Conservation (phyloP, 2,329 filamentous ascomycete species). For the Tolypocladium guangdongense region DNA sequence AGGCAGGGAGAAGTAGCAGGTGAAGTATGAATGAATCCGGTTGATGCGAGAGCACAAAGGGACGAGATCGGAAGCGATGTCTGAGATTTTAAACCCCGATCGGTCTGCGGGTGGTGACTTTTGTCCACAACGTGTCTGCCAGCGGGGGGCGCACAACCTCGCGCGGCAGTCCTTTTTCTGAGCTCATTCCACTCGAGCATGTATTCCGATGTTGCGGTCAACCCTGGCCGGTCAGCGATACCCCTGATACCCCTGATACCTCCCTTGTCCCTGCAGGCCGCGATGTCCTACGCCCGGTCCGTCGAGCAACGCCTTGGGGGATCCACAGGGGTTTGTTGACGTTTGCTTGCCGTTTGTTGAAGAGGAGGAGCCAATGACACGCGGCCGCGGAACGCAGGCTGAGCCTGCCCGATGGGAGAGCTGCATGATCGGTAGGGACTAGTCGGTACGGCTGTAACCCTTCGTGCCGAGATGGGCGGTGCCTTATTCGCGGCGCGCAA, state of each 20-base stretch:
- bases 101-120: slow-evolving; percentile 1
- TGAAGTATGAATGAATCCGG: background rate
- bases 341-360: background rate
- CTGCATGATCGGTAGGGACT: background rate
- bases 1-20: background rate
- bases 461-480: background rate
- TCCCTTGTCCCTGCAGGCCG: background rate
- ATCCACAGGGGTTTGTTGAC: background rate
- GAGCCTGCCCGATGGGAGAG: background rate
- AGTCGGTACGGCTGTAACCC: background rate
- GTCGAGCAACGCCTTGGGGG: background rate
- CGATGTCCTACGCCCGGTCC: background rate
- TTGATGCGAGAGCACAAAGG: slow-evolving; percentile 1
- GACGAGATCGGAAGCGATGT: slow-evolving; percentile 6
- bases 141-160: slow-evolving; percentile 6
- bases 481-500: background rate
- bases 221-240: slow-evolving; percentile 2
- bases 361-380: background rate
- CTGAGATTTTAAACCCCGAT: slow-evolving; percentile 8
- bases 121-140: background rate
- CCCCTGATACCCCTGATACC: slow-evolving; percentile 1
- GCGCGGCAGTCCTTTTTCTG: slow-evolving; percentile 9
- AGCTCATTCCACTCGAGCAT: too few relatives aligned
- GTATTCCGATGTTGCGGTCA: slow-evolving; percentile 1
- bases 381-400: background rate